Evolutionary conservation across 2,329 filamentous ascomycete species (phyloP).

Genomic region (Sporothrix pallida): DNA sequence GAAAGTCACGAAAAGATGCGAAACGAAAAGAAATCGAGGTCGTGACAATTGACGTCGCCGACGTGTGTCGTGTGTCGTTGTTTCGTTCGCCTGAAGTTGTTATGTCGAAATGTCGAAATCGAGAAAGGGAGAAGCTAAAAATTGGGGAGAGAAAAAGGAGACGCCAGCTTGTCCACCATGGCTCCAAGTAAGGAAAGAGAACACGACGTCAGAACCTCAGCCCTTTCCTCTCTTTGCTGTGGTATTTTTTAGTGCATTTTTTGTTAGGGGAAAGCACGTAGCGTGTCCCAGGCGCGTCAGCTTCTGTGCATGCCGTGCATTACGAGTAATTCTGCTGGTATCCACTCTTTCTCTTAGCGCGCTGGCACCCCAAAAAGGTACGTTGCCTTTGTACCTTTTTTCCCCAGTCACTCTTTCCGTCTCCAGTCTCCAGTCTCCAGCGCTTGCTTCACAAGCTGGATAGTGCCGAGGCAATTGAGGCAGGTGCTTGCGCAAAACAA

Average conservation of each 20-base stretch:
- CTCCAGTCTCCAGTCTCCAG: not conserved
- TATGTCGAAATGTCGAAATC: conserved; percentile 1
- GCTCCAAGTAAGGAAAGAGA: conserved; percentile 16
- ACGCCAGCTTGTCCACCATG: not conserved
- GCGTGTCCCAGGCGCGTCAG: conserved; percentile 17
- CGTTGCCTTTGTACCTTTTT: conserved; percentile 21
- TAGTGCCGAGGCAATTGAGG: conserved; percentile 29
- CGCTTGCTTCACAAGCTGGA: conserved; percentile 26
- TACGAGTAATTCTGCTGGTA: not conserved
- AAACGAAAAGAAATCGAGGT: no score
- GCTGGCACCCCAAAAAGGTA: conserved; percentile 5
- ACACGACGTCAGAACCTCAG: conserved; percentile 34
- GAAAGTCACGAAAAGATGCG: not conserved
- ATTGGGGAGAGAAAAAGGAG: conserved; percentile 12
- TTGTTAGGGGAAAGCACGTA: not conserved
- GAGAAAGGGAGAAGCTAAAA: conserved; percentile 4
- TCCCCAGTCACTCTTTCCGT: not conserved
- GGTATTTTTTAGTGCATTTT: not conserved
- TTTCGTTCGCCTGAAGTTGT: not conserved
- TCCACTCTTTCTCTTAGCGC: conserved; percentile 13
- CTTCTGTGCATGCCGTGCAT: not conserved
- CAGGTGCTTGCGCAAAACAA: conserved; percentile 3
- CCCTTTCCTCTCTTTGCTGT: not conserved
- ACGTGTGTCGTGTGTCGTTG: not conserved
- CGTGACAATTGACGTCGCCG: not conserved